Evolutionary conservation across 805 yeast genomes (phyloP), one percentile per base, ranked within the genome.

Genomic region (Alloascoidea africana): DNA sequence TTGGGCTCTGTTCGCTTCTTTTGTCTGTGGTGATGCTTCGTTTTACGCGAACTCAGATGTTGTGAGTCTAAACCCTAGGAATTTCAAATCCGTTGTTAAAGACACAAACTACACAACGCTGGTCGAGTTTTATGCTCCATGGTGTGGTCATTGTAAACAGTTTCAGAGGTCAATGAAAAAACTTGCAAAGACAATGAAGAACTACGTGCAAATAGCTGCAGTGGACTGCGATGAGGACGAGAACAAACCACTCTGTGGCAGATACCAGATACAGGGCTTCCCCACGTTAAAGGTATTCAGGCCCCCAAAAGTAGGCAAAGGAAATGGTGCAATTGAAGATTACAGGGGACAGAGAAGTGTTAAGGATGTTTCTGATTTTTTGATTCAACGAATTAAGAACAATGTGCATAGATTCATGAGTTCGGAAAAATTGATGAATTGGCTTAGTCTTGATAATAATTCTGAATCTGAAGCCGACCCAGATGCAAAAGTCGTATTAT

Each of bases 61-160:
- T 3, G 57, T 68, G 37, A 86, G 78, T 46, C 57, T 80, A 32
- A 64, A 67, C 16, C 58, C 75, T 13, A 27, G 38, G 2, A 76
- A 63, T 38, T 86, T 86, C 51, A 73, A 77, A 42, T 68, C 70
- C 39, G 79, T 76, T 36, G 73, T 87, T 3, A 63, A 73, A 33
- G 55, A 63, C 16, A 65, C 93, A 2, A 85, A 85, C 52, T 80
- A 84, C 48, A 80, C 94, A 2, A 58, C 94, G 1, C 47, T 87
- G 40, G 94, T 89, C 40, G 82, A 84, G 65, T 89, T 87, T 63
- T 87, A 83, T 54, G 96, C 97, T 36, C 93, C 96, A 55, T 89
- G 97, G 96, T 87, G 96, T 68, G 96, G 96, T 14, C 91, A 87
- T 63, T 87, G 96, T 69, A 85, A 87, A 66, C 6, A 34, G 18